Conservation (phyloP, 768 basidiomycete species). For the Jaapia argillacea region DNA sequence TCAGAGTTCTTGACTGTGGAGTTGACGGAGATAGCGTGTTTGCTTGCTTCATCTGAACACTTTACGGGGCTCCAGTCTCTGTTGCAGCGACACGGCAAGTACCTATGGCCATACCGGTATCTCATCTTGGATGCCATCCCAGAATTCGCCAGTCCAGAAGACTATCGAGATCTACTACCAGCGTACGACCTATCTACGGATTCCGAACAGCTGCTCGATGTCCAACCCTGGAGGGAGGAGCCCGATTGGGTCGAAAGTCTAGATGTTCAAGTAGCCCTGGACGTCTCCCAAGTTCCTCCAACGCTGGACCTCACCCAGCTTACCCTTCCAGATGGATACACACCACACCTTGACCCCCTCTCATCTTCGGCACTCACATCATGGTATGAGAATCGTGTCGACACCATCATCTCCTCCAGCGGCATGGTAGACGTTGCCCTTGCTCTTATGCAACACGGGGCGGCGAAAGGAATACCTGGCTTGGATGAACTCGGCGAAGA, state of each 20-base stretch:
- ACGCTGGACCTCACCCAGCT: not conserved
- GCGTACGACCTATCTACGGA: slow-evolving; percentile 38
- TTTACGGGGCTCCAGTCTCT: slow-evolving; percentile 52
- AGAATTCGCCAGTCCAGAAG: slow-evolving; percentile 54
- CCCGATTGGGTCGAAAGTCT: slow-evolving; percentile 50
- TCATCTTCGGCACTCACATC: slow-evolving; percentile 39
- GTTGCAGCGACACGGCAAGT: slow-evolving; percentile 39
- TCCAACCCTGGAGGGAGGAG: slow-evolving; percentile 39
- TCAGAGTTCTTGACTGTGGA: slow-evolving; percentile 53
- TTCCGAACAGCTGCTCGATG: slow-evolving; percentile 25
- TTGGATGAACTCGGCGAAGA: slow-evolving; percentile 90
- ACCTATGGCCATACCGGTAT: slow-evolving; percentile 63
- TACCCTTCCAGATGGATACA: not conserved
- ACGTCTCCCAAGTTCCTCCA: slow-evolving; percentile 12
- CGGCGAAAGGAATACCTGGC: slow-evolving; percentile 63
- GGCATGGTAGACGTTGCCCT: slow-evolving; percentile 79
- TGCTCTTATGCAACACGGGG: slow-evolving; percentile 75
- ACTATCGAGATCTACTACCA: slow-evolving; percentile 56
- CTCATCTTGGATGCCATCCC: slow-evolving; percentile 66
- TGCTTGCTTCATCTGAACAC: slow-evolving; percentile 54
- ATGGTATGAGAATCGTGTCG: slow-evolving; percentile 72
- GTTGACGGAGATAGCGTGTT: slow-evolving; percentile 46
- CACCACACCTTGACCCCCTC: slow-evolving; percentile 22
- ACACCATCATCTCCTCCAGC: slow-evolving; percentile 47
- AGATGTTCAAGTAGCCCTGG: slow-evolving; percentile 31